Evolutionary conservation across 2,329 filamentous ascomycete genomes (phyloP).

Genomic region (Colletotrichum sp.): DNA sequence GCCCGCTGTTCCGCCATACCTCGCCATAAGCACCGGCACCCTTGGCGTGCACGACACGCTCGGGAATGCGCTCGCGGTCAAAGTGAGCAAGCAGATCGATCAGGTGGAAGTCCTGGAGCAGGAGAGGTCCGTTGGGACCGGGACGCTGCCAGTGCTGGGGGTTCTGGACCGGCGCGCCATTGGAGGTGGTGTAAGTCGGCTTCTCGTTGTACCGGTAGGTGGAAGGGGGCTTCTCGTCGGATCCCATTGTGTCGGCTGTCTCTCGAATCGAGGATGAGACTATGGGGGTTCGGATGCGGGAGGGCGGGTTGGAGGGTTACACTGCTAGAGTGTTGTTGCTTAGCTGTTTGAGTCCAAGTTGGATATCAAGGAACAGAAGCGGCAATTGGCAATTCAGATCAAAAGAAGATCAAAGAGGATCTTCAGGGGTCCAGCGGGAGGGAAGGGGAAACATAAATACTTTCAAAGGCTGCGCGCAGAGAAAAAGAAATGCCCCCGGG

Average conservation of each 20-base stretch:
- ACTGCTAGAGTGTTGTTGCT: not conserved
- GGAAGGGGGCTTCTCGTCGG: conserved; percentile 46
- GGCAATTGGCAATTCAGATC: conserved; percentile 8
- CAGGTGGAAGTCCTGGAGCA: conserved; percentile 70
- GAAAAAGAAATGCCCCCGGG: not conserved
- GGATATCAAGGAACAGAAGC: not conserved
- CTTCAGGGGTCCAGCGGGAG: not conserved
- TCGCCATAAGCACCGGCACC: conserved; percentile 61
- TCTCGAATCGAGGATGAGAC: not conserved
- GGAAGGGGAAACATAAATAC: conserved; percentile 10
- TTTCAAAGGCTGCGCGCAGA: not conserved
- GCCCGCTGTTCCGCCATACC: not conserved
- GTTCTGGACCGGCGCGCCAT: conserved; percentile 62
- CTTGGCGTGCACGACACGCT: conserved; percentile 63
- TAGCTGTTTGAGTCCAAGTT: not conserved
- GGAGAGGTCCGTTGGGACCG: conserved; percentile 61
- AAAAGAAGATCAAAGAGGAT: not conserved
- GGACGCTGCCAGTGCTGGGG: conserved; percentile 55
- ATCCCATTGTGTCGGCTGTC: conserved; percentile 40
- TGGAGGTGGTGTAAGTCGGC: conserved; percentile 64
- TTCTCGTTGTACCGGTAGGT: conserved; percentile 62
- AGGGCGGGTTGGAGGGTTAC: not conserved
- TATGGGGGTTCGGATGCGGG: not conserved
- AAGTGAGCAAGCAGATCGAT: conserved; percentile 65
- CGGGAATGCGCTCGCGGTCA: conserved; percentile 56